phyloP scores from a whole-genome alignment of 257 asterid species.

The Fraxinus cuspidata region DNA sequence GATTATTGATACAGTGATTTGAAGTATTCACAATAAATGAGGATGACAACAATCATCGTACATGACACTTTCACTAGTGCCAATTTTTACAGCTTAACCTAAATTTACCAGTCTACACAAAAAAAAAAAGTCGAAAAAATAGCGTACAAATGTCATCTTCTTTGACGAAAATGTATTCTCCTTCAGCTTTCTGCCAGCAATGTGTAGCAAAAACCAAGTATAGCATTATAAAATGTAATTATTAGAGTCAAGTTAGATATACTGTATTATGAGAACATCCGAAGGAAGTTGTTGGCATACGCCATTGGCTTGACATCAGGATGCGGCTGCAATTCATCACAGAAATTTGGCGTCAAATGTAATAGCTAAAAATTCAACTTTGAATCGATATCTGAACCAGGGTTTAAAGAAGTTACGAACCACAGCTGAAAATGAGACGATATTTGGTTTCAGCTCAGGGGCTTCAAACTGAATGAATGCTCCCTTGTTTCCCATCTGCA shows the following conservation, averaged over 20 bases:
- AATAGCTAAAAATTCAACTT: not conserved
- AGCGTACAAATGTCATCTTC: constrained; percentile 32
- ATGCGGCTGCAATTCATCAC: constrained; percentile 67
- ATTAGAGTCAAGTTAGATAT: constrained; percentile 11
- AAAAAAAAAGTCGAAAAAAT: constrained; percentile 14
- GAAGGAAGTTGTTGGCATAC: constrained; percentile 86
- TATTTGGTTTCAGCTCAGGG: constrained; percentile 83
- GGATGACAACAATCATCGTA: constrained; percentile 22
- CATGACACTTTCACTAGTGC: constrained; percentile 30
- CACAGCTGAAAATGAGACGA: constrained; percentile 91
- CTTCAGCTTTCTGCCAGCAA: constrained; percentile 31
- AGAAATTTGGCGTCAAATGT: not conserved
- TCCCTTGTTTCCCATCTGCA: constrained; percentile 99
- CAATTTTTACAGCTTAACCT: constrained; percentile 29
- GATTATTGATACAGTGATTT: not conserved
- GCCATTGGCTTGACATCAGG: constrained; percentile 99
- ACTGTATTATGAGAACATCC: constrained; percentile 63
- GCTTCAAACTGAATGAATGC: constrained; percentile 97
- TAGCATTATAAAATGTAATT: constrained; percentile 23
- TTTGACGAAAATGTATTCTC: constrained; percentile 32
- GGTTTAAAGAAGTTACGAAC: constrained; percentile 50
- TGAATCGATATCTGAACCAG: not conserved
- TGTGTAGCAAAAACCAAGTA: constrained; percentile 25
- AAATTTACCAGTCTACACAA: constrained; percentile 27
- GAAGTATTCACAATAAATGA: constrained; percentile 9